Evolutionary conservation across 768 basidiomycete genomes (phyloP).

Genomic region (Mycena kentingensis): DNA sequence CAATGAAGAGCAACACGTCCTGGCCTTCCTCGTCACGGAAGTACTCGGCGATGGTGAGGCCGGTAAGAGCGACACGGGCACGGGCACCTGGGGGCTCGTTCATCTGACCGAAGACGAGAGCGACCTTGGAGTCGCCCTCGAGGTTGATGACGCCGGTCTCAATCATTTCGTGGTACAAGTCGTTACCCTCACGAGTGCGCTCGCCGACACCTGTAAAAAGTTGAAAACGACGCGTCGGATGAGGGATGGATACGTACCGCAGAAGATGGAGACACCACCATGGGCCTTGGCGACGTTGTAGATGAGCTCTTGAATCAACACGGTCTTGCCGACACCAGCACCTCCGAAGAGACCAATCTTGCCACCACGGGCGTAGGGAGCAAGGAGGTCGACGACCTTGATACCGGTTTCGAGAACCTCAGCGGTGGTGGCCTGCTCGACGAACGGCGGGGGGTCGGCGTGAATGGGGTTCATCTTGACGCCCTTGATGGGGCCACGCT

Average conservation of each 20-base stretch:
- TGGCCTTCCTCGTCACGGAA: constrained; percentile 99
- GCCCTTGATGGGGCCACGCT: constrained; percentile 98
- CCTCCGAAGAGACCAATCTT: constrained; percentile 99
- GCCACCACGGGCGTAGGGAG: constrained; percentile 99
- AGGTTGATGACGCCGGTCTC: constrained; percentile 99
- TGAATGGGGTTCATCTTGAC: constrained; percentile 92
- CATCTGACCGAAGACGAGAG: constrained; percentile 99
- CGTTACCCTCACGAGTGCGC: constrained; percentile 99
- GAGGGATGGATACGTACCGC: constrained; percentile 53
- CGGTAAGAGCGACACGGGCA: constrained; percentile 99
- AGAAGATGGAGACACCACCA: constrained; percentile 99
- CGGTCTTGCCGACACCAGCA: constrained; percentile 99
- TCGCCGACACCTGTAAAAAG: constrained; percentile 87
- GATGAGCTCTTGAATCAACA: constrained; percentile 99
- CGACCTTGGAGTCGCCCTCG: constrained; percentile 99
- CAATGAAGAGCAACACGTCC: constrained; percentile 99
- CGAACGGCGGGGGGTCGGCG: constrained; percentile 95
- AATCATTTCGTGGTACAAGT: constrained; percentile 99
- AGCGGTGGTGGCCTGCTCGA: constrained; percentile 98
- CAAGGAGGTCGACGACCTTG: constrained; percentile 99
- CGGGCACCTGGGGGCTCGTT: constrained; percentile 99
- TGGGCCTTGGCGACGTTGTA: constrained; percentile 99
- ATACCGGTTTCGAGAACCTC: constrained; percentile 99
- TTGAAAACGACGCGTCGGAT: background rate
- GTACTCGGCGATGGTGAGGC: constrained; percentile 99